These are phyloP conservation scores for Leucogyrophana mollusca DNA, from an alignment of 768 basidiomycete species.

Conservation along the genomic window DNA sequence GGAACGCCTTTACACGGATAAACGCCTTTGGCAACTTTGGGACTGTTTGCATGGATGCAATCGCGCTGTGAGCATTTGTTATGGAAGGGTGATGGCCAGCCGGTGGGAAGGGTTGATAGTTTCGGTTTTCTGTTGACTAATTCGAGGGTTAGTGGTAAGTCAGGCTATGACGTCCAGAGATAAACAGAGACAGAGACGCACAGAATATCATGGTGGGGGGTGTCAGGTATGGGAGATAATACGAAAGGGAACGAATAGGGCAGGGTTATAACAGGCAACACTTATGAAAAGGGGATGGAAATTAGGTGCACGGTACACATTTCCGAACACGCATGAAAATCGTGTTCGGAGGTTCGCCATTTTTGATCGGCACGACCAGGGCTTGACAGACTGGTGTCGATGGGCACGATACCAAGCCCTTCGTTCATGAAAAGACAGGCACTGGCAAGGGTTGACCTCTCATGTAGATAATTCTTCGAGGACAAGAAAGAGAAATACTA, in stretches of 20 bases:
- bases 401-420: no score
- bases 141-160: neutral
- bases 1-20: conserved; percentile 32
- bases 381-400: no score
- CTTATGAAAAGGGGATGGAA: conserved; percentile 25
- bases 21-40: conserved; percentile 26
- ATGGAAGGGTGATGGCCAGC: conserved; percentile 36
- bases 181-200: conserved; percentile 14
- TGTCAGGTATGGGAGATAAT: conserved; percentile 12
- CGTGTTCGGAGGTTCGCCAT: conserved; percentile 19
- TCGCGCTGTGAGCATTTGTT: conserved; percentile 34
- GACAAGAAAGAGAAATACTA: no score
- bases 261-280: conserved; percentile 13
- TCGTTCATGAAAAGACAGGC: no score
- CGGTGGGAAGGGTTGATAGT: conserved; percentile 21
- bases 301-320: conserved; percentile 14
- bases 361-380: no score
- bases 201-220: conserved; percentile 24
- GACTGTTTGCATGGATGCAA: conserved; percentile 31
- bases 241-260: conserved; percentile 2
- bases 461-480: no score
- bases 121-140: conserved; percentile 32
- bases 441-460: no score
- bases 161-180: conserved; percentile 10
- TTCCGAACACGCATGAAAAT: conserved; percentile 28